Evolutionary conservation across 148 eudicot species (phyloP).

Genomic region (Agrostemma githago): DNA sequence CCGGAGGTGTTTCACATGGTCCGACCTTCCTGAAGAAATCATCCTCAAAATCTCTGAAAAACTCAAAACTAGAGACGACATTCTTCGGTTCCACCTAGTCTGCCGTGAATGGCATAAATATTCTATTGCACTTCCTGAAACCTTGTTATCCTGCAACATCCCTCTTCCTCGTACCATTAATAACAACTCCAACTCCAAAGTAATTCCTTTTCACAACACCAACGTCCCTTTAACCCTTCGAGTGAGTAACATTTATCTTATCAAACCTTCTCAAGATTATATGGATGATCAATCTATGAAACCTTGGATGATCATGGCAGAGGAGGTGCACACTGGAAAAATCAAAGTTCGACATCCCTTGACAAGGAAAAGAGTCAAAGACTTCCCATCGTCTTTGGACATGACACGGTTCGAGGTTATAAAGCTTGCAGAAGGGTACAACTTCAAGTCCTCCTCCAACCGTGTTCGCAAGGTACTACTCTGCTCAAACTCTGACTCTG

Average conservation of each 20-base stretch:
- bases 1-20: background rate
- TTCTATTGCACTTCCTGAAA: background rate
- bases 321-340: conserved; percentile 11
- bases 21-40: conserved; percentile 5
- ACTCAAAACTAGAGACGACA: conserved; percentile 11
- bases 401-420: background rate
- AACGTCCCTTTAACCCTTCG: background rate
- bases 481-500: conserved; percentile 2
- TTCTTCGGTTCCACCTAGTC: background rate
- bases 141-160: background rate
- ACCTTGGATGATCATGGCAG: conserved; percentile 21
- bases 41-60: conserved; percentile 9
- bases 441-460: conserved; percentile 11
- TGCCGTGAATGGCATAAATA: conserved; percentile 11
- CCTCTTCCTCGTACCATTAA: conserved; percentile 8
- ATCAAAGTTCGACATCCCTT: conserved; percentile 7
- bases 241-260: conserved; percentile 14
- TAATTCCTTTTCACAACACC: conserved; percentile 9
- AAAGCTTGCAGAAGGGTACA: conserved; percentile 11
- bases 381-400: background rate
- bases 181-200: background rate
- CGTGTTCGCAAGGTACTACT: conserved; percentile 12
- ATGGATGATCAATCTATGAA: background rate
- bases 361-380: background rate
- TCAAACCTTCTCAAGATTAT: conserved; percentile 5